phyloP scores from a whole-genome alignment of 2,329 filamentous ascomycete species.

The Pseudogymnoascus sp. region DNA sequence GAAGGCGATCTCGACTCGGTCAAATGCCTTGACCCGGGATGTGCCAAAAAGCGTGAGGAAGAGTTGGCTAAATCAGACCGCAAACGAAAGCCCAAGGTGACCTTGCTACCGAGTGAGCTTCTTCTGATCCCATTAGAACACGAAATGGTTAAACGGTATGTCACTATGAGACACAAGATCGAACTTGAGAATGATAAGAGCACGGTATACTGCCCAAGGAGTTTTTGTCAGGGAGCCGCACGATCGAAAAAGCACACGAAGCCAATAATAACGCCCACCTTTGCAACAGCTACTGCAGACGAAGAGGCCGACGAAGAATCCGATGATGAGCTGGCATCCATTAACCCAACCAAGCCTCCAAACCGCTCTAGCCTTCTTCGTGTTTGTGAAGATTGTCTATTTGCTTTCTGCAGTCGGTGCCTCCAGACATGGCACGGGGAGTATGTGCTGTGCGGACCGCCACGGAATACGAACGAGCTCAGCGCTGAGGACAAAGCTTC shows the following conservation, averaged over 20 bases:
- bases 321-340: conserved; percentile 16
- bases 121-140: conserved; percentile 67
- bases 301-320: conserved; percentile 39
- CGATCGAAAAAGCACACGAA: conserved; percentile 68
- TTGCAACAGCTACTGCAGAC: conserved; percentile 49
- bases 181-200: conserved; percentile 86
- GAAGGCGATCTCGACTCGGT: conserved; percentile 77
- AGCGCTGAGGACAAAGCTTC: conserved; percentile 81
- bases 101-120: conserved; percentile 77
- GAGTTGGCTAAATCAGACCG: conserved; percentile 35
- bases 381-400: conserved; percentile 81
- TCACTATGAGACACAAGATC: conserved; percentile 85
- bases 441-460: conserved; percentile 62
- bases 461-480: conserved; percentile 61
- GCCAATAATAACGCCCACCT: conserved; percentile 58
- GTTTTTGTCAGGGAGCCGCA: conserved; percentile 88
- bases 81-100: conserved; percentile 54
- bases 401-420: conserved; percentile 76
- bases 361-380: conserved; percentile 58
- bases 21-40: conserved; percentile 73
- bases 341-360: conserved; percentile 18
- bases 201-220: conserved; percentile 85
- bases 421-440: conserved; percentile 87
- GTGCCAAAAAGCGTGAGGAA: conserved; percentile 55
- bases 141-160: conserved; percentile 75